Conservation (phyloP, 2,329 filamentous ascomycete species). For the Colletotrichum incanum region DNA sequence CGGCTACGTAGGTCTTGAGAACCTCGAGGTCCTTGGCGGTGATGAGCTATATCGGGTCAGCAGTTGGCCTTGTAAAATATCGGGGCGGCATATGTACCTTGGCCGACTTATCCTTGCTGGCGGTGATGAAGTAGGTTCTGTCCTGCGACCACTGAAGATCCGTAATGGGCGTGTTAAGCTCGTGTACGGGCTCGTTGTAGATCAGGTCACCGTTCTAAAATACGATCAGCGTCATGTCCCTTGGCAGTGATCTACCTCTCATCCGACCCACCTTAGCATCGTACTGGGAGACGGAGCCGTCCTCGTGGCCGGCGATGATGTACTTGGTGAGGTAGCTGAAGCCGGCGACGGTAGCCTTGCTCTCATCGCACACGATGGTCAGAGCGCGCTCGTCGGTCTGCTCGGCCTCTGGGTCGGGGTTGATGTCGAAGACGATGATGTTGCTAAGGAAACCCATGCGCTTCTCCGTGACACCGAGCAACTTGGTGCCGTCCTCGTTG, state of each 20-base stretch:
- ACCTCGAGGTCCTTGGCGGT: conserved; percentile 89
- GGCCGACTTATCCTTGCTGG: conserved; percentile 97
- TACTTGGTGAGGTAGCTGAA: conserved; percentile 96
- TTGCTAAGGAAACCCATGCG: conserved; percentile 96
- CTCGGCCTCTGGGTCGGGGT: conserved; percentile 84
- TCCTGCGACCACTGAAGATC: conserved; percentile 96
- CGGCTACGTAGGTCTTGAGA: conserved; percentile 91
- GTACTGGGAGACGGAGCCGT: conserved; percentile 92
- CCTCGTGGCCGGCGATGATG: conserved; percentile 98
- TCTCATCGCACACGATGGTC: conserved; percentile 93
- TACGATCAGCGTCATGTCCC: conserved; percentile 34
- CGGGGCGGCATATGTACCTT: conserved; percentile 69
- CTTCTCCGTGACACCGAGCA: conserved; percentile 98
- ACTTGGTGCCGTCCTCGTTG: conserved; percentile 90
- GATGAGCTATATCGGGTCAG: conserved; percentile 73
- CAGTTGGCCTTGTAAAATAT: not conserved
- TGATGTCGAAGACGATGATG: conserved; percentile 93
- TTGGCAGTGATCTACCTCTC: not conserved
- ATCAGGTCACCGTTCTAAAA: conserved; percentile 83
- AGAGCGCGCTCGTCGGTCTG: conserved; percentile 88
- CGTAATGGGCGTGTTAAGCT: conserved; percentile 85
- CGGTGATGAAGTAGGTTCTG: conserved; percentile 98
- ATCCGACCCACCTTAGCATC: conserved; percentile 81
- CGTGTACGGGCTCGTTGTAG: conserved; percentile 87
- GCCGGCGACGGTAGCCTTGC: conserved; percentile 96